phyloP scores from a whole-genome alignment of 352 stramenopile species.

The Peronospora belbahrii region DNA sequence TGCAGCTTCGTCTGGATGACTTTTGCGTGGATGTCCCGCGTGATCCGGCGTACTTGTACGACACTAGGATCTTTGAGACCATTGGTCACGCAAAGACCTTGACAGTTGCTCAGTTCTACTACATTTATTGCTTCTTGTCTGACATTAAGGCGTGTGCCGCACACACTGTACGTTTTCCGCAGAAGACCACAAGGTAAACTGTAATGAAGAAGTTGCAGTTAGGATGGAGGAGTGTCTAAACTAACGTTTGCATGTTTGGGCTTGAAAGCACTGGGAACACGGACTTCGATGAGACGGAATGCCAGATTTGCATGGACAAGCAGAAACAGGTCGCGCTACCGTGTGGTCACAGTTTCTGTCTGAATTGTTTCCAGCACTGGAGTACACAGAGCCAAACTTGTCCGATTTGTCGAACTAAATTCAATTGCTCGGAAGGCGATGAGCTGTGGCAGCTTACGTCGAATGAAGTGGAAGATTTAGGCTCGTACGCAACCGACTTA shows the following conservation, averaged over 20 bases:
- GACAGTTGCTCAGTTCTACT: conserved; percentile 72
- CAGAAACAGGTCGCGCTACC: conserved; percentile 70
- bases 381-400: conserved; percentile 74
- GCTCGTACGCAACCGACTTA: conserved; percentile 68
- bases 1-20: conserved; percentile 21
- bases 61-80: conserved; percentile 20
- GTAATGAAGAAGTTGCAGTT: conserved; percentile 6
- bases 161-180: conserved; percentile 50
- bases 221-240: too few relatives aligned
- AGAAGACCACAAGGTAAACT: conserved; percentile 27
- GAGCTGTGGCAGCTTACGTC: conserved; percentile 70
- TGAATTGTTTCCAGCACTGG: conserved; percentile 74
- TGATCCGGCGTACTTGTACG: conserved; percentile 15
- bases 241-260: conserved; percentile 5
- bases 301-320: conserved; percentile 83
- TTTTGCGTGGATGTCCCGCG: conserved; percentile 18
- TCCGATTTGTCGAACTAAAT: conserved; percentile 62
- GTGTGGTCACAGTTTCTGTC: conserved; percentile 72
- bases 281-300: conserved; percentile 72
- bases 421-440: conserved; percentile 69
- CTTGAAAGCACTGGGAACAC: conserved; percentile 14
- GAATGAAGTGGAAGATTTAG: conserved; percentile 60
- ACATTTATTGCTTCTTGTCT: conserved; percentile 75
- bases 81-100: conserved; percentile 63
- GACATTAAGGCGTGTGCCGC: conserved; percentile 59